These are phyloP conservation scores for Condylostoma magnum DNA, from an alignment of 169 alveolate genomes.

Conservation along the genomic window DNA sequence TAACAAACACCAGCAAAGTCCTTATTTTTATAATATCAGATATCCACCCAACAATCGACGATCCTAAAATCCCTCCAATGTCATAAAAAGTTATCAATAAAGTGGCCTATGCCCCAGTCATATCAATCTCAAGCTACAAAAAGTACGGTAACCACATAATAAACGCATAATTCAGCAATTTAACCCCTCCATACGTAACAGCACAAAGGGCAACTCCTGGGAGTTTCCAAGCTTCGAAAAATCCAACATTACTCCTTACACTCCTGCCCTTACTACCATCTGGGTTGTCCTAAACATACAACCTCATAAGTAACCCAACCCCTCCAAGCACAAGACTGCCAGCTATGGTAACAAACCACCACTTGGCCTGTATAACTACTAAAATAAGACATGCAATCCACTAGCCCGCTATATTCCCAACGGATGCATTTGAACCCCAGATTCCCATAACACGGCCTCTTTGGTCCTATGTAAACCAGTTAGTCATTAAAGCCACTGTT, in stretches of 20 bases:
- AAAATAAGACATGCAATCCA: constrained; percentile 34
- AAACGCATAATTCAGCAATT: constrained; percentile 37
- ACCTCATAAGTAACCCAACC: not conserved
- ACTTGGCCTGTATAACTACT: constrained; percentile 2
- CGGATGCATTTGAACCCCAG: constrained; percentile 49
- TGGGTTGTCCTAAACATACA: constrained; percentile 15
- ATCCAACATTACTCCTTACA: not conserved
- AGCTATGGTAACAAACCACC: constrained; percentile 35
- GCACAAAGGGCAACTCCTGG: constrained; percentile 53
- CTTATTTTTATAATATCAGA: constrained; percentile 27
- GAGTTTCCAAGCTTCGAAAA: constrained; percentile 48
- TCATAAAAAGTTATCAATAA: constrained; percentile 27
- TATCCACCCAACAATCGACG: constrained; percentile 27
- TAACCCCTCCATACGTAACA: constrained; percentile 31
- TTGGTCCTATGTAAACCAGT: constrained; percentile 42
- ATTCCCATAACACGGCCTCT: constrained; percentile 51
- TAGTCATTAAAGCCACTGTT: constrained; percentile 37
- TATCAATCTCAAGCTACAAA: constrained; percentile 6
- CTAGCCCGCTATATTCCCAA: constrained; percentile 50
- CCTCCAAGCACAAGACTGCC: constrained; percentile 28
- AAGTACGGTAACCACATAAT: constrained; percentile 25
- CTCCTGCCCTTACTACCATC: constrained; percentile 5
- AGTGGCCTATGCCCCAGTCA: constrained; percentile 11
- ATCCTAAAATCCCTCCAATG: constrained; percentile 34
- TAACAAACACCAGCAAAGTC: constrained; percentile 10